A percentile compares a stretch with the other conserved stretches of the same genome.
Conservation (phyloP, 2,329 filamentous ascomycete genomes). For the Microcyclosporella mali region DNA sequence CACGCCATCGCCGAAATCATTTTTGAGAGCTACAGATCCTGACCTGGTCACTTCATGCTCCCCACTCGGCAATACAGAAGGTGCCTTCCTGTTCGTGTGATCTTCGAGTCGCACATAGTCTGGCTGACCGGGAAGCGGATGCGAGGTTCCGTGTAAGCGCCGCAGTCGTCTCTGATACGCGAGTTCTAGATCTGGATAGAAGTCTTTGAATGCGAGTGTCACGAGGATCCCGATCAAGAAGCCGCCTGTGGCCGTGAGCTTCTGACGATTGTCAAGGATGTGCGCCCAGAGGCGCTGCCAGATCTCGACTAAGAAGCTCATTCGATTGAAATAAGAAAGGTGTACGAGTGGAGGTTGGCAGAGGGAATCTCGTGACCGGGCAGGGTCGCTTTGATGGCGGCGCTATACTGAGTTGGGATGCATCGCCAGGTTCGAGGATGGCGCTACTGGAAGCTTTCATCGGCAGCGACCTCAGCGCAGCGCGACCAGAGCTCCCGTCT, state of each 20-base stretch:
- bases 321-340: too few relatives aligned
- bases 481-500: neutral
- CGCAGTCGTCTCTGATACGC: slow-evolving; percentile 49
- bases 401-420: too few relatives aligned
- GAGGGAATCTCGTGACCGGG: too few relatives aligned
- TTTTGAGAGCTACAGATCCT: slow-evolving; percentile 6
- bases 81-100: slow-evolving; percentile 20
- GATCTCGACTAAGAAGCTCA: slow-evolving; percentile 21
- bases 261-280: slow-evolving; percentile 29
- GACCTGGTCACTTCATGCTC: slow-evolving; percentile 7
- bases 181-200: slow-evolving; percentile 67
- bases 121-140: slow-evolving; percentile 23
- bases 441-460: neutral
- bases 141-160: slow-evolving; percentile 19
- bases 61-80: slow-evolving; percentile 1
- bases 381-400: too few relatives aligned
- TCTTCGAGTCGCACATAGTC: slow-evolving; percentile 29
- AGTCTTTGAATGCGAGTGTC: slow-evolving; percentile 71
- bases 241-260: slow-evolving; percentile 31
- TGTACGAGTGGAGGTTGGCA: too few relatives aligned
- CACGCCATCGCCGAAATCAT: slow-evolving; percentile 65
- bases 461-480: slow-evolving; percentile 7
- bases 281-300: slow-evolving; percentile 25
- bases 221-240: slow-evolving; percentile 72
- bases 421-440: too few relatives aligned